Base-by-base conservation (phyloP, 352 stramenopile species). In the Pythium pyrilobum region DNA sequence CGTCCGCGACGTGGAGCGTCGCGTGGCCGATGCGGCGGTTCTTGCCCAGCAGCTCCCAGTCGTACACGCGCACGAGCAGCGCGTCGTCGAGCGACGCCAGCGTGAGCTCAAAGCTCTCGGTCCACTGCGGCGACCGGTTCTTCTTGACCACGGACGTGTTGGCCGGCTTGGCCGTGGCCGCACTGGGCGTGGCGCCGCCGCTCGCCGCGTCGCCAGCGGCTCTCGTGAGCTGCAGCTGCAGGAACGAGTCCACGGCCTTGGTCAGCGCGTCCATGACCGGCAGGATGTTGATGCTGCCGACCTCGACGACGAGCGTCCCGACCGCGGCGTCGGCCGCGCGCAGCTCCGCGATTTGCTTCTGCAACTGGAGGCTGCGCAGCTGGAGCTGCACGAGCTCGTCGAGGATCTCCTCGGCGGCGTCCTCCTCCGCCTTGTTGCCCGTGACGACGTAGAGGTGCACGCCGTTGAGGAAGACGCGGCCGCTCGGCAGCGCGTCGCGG, bases 401-500 rank as follows among this genome's bases (percentile, higher is more conserved):
- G 12, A 74, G 61, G n/a, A 92, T 47, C 20, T 92, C 81, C 43
- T 89, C 79, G 7, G 75, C 79, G 12, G 69, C 73, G 47, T 89
- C 81, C 56, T 89, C 68, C 34, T 89, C 81, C 13, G 48, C 52
- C 31, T 82, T 79, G 64, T 89, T 71, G 21, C 81, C 81, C 16
- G 75, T 90, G 27, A 89, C 66, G 16, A 90, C 55, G 45, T 87
- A 90, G 34, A 64, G 53, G 11, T 78, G 74, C 0, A 92, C 70
- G 27, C 81, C 81, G 34, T 89, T 89, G 56, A 89, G 74, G 46
- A 87, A 90, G 1, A 89, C 71, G 25, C 66, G 76, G 2, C 81
- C 81, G 0, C 42, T 21, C 20, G 74, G 62, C 6, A 86, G 56
- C 3, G 50, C 38, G 3, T 69, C 60, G 28, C 63, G 67, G 21